Percentiles rank a stretch among this genome's conserved stretches.
Conservation (phyloP, 2,329 filamentous ascomycete species). For the Pezicula rhizophila region DNA sequence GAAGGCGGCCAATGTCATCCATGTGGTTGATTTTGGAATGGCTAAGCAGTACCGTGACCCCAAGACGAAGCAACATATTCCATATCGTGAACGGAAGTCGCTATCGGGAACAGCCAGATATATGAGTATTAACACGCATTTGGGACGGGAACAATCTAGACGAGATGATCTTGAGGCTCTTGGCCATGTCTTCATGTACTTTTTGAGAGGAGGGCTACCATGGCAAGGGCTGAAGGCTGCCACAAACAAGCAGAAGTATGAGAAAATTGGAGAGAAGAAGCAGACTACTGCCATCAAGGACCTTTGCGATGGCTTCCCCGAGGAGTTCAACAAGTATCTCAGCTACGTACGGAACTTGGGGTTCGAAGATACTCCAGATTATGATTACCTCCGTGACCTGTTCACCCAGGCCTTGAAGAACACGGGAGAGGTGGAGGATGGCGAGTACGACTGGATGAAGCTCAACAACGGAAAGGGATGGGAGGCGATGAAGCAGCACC, state of each 20-base stretch:
- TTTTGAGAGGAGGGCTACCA: slow-evolving; percentile 62
- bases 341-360: slow-evolving; percentile 96
- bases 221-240: slow-evolving; percentile 71
- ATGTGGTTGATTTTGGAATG: slow-evolving; percentile 99
- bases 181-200: slow-evolving; percentile 71
- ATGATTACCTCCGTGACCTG: slow-evolving; percentile 93
- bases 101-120: slow-evolving; percentile 94
- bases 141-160: slow-evolving; percentile 92
- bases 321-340: slow-evolving; percentile 96
- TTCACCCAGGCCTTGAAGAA: slow-evolving; percentile 96
- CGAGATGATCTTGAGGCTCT: slow-evolving; percentile 91
- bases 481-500: slow-evolving; percentile 71
- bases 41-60: slow-evolving; percentile 98
- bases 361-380: slow-evolving; percentile 97
- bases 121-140: slow-evolving; percentile 99
- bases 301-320: slow-evolving; percentile 89
- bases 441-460: slow-evolving; percentile 99
- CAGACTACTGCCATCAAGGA: slow-evolving; percentile 97
- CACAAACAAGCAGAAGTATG: slow-evolving; percentile 93
- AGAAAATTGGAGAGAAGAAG: slow-evolving; percentile 99
- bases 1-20: slow-evolving; percentile 95
- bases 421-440: slow-evolving; percentile 89
- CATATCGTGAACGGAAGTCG: slow-evolving; percentile 94
- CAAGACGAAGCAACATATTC: slow-evolving; percentile 98
- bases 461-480: slow-evolving; percentile 85